These are phyloP conservation scores for Vicia faba DNA, from an alignment of 306 rosid genomes.

Conservation along the genomic window DNA sequence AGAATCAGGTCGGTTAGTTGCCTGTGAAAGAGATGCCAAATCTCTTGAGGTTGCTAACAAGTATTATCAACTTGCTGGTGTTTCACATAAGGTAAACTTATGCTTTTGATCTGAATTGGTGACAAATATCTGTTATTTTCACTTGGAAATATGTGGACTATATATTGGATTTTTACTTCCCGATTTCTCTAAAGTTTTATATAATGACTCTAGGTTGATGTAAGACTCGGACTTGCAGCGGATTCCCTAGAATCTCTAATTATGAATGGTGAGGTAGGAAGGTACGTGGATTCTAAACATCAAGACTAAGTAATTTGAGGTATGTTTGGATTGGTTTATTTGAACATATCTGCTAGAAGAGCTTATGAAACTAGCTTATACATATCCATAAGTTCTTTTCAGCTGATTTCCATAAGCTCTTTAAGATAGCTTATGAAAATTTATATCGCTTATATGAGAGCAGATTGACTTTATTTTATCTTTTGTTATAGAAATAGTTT, in stretches of 20 bases:
- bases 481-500: too few relatives aligned
- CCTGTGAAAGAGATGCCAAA: constrained; percentile 83
- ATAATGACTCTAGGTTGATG: constrained; percentile 57
- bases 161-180: constrained; percentile 7
- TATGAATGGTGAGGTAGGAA: constrained; percentile 73
- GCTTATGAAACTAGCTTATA: neutral
- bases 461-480: too few relatives aligned
- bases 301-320: neutral
- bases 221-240: constrained; percentile 76
- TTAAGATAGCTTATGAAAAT: too few relatives aligned
- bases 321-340: neutral
- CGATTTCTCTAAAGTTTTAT: constrained; percentile 12
- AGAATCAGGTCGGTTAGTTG: constrained; percentile 84
- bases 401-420: neutral
- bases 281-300: constrained; percentile 52
- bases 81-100: constrained; percentile 77
- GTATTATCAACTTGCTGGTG: constrained; percentile 76
- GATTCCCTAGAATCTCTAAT: constrained; percentile 71
- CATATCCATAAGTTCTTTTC: neutral
- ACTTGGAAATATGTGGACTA: constrained; percentile 8
- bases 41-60: constrained; percentile 83
- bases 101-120: constrained; percentile 32
- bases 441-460: too few relatives aligned
- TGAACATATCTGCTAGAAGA: neutral
- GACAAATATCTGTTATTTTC: constrained; percentile 15